Conservation (phyloP, 768 basidiomycete genomes). For the Macrolepiota fuliginosa region DNA sequence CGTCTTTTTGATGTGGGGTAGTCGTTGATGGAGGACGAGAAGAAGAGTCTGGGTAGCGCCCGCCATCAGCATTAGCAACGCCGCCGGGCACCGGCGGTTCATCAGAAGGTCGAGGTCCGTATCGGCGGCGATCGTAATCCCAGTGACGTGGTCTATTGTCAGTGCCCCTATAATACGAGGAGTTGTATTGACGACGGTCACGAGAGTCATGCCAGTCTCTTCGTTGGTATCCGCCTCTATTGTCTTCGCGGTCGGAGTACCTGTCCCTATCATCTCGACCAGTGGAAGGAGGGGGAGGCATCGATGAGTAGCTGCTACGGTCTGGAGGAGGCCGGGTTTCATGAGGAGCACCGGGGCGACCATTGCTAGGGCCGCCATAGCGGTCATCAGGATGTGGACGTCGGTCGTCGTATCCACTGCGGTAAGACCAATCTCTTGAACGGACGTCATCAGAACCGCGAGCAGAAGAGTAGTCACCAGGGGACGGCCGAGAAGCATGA, state of each 20-base stretch:
- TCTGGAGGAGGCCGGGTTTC: constrained; percentile 1
- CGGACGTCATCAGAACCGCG: background rate
- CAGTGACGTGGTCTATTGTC: constrained; percentile 11
- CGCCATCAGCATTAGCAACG: background rate
- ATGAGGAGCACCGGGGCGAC: constrained; percentile 6
- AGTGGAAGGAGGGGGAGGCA: constrained; percentile 6
- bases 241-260: constrained; percentile 12
- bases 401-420: constrained; percentile 3
- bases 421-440: constrained; percentile 7
- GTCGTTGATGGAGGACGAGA: constrained; percentile 1
- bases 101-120: constrained; percentile 3
- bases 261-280: constrained; percentile 12
- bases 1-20: background rate
- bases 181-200: constrained; percentile 14
- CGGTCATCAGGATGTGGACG: constrained; percentile 12
- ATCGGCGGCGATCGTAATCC: constrained; percentile 8
- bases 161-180: constrained; percentile 5
- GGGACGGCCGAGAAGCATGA: background rate
- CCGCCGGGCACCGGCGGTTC: background rate
- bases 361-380: background rate
- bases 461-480: constrained; percentile 7
- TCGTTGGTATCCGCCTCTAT: constrained; percentile 5
- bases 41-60: background rate
- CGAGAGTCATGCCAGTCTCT: constrained; percentile 15
- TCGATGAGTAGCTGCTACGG: constrained; percentile 8